Percentiles rank a stretch among this genome's conserved stretches.
Conservation (phyloP, 1,284 basidiomycete species). For the Ustilago bromivora region DNA sequence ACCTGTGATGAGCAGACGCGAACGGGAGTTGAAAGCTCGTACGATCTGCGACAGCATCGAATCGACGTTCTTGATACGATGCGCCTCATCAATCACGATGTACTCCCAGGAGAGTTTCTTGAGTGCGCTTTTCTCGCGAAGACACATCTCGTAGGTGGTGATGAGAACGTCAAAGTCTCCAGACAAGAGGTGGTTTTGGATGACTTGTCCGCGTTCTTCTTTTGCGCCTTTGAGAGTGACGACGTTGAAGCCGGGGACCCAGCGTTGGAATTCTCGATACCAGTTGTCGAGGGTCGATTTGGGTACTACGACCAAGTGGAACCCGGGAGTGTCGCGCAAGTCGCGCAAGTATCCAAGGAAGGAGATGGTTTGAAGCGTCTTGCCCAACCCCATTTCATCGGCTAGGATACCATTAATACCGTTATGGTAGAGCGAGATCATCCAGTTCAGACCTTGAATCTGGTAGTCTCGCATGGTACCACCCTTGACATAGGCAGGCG, state of each 20-base stretch:
- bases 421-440: slow-evolving; percentile 72
- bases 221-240: slow-evolving; percentile 86
- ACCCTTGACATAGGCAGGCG: slow-evolving; percentile 72
- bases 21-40: slow-evolving; percentile 87
- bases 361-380: slow-evolving; percentile 97
- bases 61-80: slow-evolving; percentile 99
- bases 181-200: slow-evolving; percentile 81
- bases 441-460: slow-evolving; percentile 96
- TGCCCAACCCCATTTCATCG: slow-evolving; percentile 86
- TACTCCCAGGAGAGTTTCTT: slow-evolving; percentile 98
- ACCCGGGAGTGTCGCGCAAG: slow-evolving; percentile 81
- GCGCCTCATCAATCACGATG: slow-evolving; percentile 98
- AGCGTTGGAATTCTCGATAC: slow-evolving; percentile 90
- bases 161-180: slow-evolving; percentile 95
- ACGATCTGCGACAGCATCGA: slow-evolving; percentile 96
- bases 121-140: slow-evolving; percentile 90
- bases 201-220: slow-evolving; percentile 87
- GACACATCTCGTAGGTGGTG: slow-evolving; percentile 96
- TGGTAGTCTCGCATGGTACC: slow-evolving; percentile 94
- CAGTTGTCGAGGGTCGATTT: slow-evolving; percentile 98
- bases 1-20: slow-evolving; percentile 92
- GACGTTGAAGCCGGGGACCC: slow-evolving; percentile 86
- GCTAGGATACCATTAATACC: slow-evolving; percentile 67
- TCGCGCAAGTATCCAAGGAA: slow-evolving; percentile 96
- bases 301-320: slow-evolving; percentile 94